Base-by-base conservation (phyloP, 768 basidiomycete genomes). In the Phaffia tasmanica region DNA sequence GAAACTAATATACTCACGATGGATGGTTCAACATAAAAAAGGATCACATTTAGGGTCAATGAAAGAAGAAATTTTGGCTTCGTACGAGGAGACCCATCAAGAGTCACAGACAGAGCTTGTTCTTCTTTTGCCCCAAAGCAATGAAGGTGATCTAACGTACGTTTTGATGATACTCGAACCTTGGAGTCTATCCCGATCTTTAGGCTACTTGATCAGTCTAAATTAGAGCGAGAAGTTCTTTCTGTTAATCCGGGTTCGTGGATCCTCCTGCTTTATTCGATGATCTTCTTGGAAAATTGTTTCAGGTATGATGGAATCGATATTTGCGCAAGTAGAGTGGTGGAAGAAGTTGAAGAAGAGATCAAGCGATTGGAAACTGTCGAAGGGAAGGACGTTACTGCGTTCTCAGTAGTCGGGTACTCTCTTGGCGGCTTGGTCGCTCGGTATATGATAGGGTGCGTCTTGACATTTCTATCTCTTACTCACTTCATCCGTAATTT, bases 261-360 rank as follows among this genome's bases (percentile, higher is more conserved):
- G n/a, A 18, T 2, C 23, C 18, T 27, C 46, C 48, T 32, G 23
- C 32, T 48, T 27, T 11, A 14, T 21, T 29, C 48, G 15, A 19
- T 30, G 15, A 51, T 25, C 8, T 32, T n/a, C 53, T 56, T 35
- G 47, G 35, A 21, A 19, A 5, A 4, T 35, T 21, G 42, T 19
- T 47, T 42, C 14, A 88, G 87, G 1, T 89, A 89, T 71, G 88
- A 90, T 70, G 88, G 88, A 0, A 82, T 90, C 27, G 88, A 90
- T 73, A 87, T 87, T 83, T 85, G 87, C 66, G 86, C 84, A 48
- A 87, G 89, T 76, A 80, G 89, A 42, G 83, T 90, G 47, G 83
- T 87, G 3, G 78, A 84, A 68, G 89, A 92, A 83, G 88, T 90
- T 21, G 65, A 80, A 51, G 80, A 81, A 6, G 81, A 83, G 71